A percentile compares a stretch with the other conserved stretches of the same genome.
These are phyloP conservation scores for Candida gorgasii DNA, from an alignment of 805 yeast species.

Conservation along the genomic window DNA sequence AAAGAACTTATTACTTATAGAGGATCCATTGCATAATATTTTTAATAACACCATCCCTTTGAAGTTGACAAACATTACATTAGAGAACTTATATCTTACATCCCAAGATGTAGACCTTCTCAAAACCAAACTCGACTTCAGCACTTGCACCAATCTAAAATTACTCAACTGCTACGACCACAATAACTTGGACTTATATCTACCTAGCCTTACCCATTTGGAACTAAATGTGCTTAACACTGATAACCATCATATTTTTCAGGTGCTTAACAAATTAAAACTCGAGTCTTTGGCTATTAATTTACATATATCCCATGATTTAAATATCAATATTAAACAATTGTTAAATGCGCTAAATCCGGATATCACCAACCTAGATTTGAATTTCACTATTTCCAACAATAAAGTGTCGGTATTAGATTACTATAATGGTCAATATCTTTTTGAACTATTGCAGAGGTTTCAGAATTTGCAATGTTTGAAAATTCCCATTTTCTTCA, in stretches of 20 bases:
- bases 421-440: slow-evolving; percentile 1
- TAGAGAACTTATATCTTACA: slow-evolving; percentile 16
- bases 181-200: slow-evolving; percentile 6
- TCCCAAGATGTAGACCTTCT: slow-evolving; percentile 8
- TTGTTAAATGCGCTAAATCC: slow-evolving; percentile 3
- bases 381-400: slow-evolving; percentile 11
- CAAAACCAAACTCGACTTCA: slow-evolving; percentile 9
- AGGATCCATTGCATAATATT: slow-evolving; percentile 14
- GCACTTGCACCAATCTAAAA: slow-evolving; percentile 7
- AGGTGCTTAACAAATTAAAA: slow-evolving; percentile 3
- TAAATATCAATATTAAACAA: slow-evolving; percentile 5
- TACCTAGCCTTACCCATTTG: slow-evolving; percentile 4
- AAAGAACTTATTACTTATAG: slow-evolving; percentile 14
- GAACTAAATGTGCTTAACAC: slow-evolving; percentile 13
- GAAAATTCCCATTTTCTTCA: slow-evolving; percentile 13
- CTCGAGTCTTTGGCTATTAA: slow-evolving; percentile 9
- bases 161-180: slow-evolving; percentile 15
- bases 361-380: slow-evolving; percentile 6
- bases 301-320: slow-evolving; percentile 11
- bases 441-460: slow-evolving; percentile 3
- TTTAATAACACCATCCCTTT: slow-evolving; percentile 10
- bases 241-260: slow-evolving; percentile 8
- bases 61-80: slow-evolving; percentile 9
- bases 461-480: slow-evolving; percentile 11
- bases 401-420: slow-evolving; percentile 9